Percentiles rank a stretch among this genome's conserved stretches.
These are phyloP conservation scores for Epicoccum sorghinum DNA, from an alignment of 2,329 filamentous ascomycete species.

Conservation along the genomic window DNA sequence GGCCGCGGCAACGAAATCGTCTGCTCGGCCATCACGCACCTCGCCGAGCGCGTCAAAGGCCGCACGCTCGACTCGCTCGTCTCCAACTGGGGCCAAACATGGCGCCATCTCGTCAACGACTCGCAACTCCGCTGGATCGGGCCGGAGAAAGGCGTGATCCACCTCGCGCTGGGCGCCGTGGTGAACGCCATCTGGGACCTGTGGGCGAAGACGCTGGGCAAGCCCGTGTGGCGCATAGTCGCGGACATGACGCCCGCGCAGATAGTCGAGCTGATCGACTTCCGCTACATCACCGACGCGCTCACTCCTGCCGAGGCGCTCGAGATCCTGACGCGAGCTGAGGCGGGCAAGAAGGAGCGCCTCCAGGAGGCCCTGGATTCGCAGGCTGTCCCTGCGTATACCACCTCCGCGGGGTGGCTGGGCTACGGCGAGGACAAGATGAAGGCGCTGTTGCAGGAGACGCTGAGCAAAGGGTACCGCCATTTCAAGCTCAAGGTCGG, in stretches of 20 bases:
- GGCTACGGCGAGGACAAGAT: slow-evolving; percentile 90
- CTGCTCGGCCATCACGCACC: slow-evolving; percentile 79
- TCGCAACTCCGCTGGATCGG: slow-evolving; percentile 92
- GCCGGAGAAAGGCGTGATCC: slow-evolving; percentile 91
- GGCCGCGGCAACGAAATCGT: slow-evolving; percentile 92
- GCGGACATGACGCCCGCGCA: slow-evolving; percentile 89
- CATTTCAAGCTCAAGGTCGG: slow-evolving; percentile 95
- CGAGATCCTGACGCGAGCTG: slow-evolving; percentile 68
- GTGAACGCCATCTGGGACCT: slow-evolving; percentile 94
- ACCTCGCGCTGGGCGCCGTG: slow-evolving; percentile 85
- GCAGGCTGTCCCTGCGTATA: slow-evolving; percentile 86
- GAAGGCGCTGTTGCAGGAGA: slow-evolving; percentile 74
- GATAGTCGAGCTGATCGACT: slow-evolving; percentile 87
- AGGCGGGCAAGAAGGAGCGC: slow-evolving; percentile 71
- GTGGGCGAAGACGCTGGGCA: slow-evolving; percentile 85
- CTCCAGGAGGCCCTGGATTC: slow-evolving; percentile 75
- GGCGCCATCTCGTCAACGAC: slow-evolving; percentile 90
- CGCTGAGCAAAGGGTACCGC: slow-evolving; percentile 74
- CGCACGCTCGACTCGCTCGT: slow-evolving; percentile 79
- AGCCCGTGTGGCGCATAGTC: slow-evolving; percentile 90
- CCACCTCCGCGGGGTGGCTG: slow-evolving; percentile 89
- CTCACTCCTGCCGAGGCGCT: slow-evolving; percentile 85
- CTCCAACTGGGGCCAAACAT: slow-evolving; percentile 83
- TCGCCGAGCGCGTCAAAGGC: slow-evolving; percentile 76
- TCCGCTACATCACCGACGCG: slow-evolving; percentile 93